These are phyloP conservation scores for Coniosporium tulheliwenetii DNA, from an alignment of 2,329 filamentous ascomycete species.

Conservation along the genomic window DNA sequence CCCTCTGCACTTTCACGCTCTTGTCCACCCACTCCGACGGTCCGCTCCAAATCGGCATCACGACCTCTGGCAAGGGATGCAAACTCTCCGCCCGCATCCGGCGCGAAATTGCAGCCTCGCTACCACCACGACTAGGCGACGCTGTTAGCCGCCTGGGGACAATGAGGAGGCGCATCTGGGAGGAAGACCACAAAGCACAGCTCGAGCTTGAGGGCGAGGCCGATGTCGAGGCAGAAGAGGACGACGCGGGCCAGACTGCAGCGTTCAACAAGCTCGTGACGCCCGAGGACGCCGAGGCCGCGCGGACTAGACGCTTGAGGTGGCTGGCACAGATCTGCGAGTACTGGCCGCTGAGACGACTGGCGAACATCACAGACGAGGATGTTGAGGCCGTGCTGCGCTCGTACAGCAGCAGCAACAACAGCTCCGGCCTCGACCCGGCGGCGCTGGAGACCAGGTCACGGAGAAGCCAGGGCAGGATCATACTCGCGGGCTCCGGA, in stretches of 20 bases:
- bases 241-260: constrained; percentile 59
- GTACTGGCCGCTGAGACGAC: constrained; percentile 82
- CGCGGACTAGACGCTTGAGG: constrained; percentile 68
- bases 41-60: constrained; percentile 85
- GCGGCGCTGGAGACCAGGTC: constrained; percentile 12
- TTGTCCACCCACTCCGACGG: constrained; percentile 82
- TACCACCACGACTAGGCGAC: constrained; percentile 59
- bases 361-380: constrained; percentile 63
- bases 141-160: constrained; percentile 67
- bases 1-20: constrained; percentile 77
- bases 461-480: constrained; percentile 39
- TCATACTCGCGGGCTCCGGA: constrained; percentile 82
- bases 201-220: constrained; percentile 23
- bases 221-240: constrained; percentile 33
- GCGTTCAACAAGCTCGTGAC: constrained; percentile 72
- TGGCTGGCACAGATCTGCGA: constrained; percentile 96
- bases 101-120: constrained; percentile 66
- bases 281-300: constrained; percentile 55
- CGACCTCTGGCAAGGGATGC: constrained; percentile 87
- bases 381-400: constrained; percentile 66
- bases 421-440: constrained; percentile 10
- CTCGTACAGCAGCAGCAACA: constrained; percentile 39
- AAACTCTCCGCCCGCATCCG: constrained; percentile 83
- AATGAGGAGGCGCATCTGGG: constrained; percentile 53
- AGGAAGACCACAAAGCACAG: constrained; percentile 50